Conservation (phyloP, 352 stramenopile species). For the Phytophthora cactorum region DNA sequence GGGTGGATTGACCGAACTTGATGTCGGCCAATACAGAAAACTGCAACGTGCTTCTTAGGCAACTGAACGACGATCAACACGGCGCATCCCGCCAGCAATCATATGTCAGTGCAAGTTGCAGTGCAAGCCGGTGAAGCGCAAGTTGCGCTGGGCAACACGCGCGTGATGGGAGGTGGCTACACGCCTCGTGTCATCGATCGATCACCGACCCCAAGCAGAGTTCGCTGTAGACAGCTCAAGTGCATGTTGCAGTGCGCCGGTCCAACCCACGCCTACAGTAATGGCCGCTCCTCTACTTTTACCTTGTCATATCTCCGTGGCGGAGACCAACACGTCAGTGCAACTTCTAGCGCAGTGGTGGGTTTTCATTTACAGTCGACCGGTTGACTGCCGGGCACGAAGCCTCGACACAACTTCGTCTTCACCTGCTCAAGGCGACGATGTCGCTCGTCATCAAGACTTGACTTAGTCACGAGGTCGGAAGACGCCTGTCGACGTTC, state of each 20-base stretch:
- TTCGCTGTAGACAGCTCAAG: not conserved
- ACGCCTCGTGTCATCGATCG: not conserved
- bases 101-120: not conserved
- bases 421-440: conserved; percentile 1
- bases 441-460: conserved; percentile 6
- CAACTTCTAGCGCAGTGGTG: not conserved
- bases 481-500: conserved; percentile 15
- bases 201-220: conserved; percentile 13
- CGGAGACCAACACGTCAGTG: no score
- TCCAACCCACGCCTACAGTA: not conserved
- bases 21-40: not conserved
- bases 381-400: conserved; percentile 1
- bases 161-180: conserved; percentile 15
- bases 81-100: conserved; percentile 21
- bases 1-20: conserved; percentile 4
- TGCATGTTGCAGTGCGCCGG: not conserved
- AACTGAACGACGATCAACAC: conserved; percentile 17
- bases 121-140: not conserved
- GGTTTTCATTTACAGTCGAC: conserved; percentile 8
- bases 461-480: not conserved
- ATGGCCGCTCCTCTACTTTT: conserved; percentile 10
- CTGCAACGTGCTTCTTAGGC: not conserved
- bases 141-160: not conserved
- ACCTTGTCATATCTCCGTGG: not conserved
- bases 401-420: not conserved